These are phyloP conservation scores for Xylogone sp. DNA, from an alignment of 2,329 filamentous ascomycete genomes.

Conservation along the genomic window DNA sequence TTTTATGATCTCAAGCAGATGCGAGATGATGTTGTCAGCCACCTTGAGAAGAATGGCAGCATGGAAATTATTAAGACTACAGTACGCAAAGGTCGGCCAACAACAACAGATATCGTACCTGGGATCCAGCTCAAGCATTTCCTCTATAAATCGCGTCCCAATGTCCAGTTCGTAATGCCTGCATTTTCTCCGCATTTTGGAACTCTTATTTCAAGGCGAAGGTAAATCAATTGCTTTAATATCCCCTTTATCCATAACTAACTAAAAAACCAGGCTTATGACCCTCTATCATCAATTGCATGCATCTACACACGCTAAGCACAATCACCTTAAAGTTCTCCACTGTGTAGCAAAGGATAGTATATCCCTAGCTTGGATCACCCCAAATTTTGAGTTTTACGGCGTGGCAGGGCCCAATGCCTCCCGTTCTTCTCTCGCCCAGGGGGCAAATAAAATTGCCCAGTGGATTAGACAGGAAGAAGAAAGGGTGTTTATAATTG, in stretches of 20 bases:
- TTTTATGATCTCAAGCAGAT: conserved; percentile 85
- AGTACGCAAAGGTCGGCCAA: conserved; percentile 66
- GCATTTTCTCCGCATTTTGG: conserved; percentile 69
- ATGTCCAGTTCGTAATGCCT: conserved; percentile 95
- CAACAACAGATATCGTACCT: conserved; percentile 71
- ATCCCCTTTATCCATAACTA: conserved; percentile 5
- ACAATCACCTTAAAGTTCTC: conserved; percentile 80
- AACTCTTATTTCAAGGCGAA: conserved; percentile 56
- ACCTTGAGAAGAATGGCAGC: conserved; percentile 72
- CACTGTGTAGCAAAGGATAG: conserved; percentile 73
- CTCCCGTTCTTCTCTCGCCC: conserved; percentile 64
- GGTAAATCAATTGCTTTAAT: conserved; percentile 33
- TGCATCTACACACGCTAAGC: conserved; percentile 76
- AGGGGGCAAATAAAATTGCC: conserved; percentile 83
- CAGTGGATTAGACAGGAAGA: conserved; percentile 92
- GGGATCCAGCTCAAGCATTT: conserved; percentile 84
- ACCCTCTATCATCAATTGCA: conserved; percentile 84
- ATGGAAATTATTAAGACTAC: conserved; percentile 72
- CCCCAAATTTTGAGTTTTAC: conserved; percentile 89
- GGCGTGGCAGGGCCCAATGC: conserved; percentile 80
- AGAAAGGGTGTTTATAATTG: conserved; percentile 93
- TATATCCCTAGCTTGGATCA: conserved; percentile 85
- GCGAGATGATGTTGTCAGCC: conserved; percentile 58
- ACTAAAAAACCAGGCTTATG: conserved; percentile 55
- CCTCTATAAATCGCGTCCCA: conserved; percentile 88